A percentile compares a stretch with the other conserved stretches of the same genome.
These are phyloP conservation scores for Claviceps purpurea DNA, from an alignment of 2,329 filamentous ascomycete species.

Conservation along the genomic window DNA sequence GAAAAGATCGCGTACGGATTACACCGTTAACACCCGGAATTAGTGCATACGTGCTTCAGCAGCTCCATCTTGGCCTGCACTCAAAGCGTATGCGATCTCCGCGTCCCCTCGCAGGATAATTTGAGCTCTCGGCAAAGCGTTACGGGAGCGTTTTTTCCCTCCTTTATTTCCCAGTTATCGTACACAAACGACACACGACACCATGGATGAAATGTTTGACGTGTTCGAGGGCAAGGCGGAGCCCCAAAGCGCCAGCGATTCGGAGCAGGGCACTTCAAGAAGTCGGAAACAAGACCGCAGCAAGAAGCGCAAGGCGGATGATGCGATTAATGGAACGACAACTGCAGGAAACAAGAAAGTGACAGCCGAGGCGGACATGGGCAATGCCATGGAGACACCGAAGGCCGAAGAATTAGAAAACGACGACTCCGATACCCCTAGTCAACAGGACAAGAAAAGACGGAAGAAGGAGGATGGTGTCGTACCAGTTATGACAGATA, in stretches of 20 bases:
- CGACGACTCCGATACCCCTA: conserved; percentile 29
- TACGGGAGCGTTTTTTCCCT: neutral
- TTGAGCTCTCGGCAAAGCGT: neutral
- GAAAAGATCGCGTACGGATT: neutral
- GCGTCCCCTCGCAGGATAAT: neutral
- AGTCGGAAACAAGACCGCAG: conserved; percentile 45
- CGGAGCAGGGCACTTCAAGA: conserved; percentile 31
- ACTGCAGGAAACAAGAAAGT: conserved; percentile 7
- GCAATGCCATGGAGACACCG: conserved; percentile 29
- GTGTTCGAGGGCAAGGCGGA: conserved; percentile 57
- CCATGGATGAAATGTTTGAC: conserved; percentile 70
- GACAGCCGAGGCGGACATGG: conserved; percentile 19
- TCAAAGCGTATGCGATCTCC: neutral
- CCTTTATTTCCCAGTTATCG: neutral
- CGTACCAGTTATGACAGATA: conserved; percentile 71
- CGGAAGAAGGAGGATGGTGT: conserved; percentile 53
- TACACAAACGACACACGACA: conserved; percentile 4
- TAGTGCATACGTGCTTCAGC: conserved; percentile 8
- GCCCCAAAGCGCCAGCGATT: conserved; percentile 27
- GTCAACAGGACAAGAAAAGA: conserved; percentile 47
- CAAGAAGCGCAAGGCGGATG: conserved; percentile 81
- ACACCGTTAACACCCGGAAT: conserved; percentile 10
- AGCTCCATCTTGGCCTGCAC: neutral
- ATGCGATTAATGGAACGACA: conserved; percentile 49
- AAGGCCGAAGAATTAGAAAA: conserved; percentile 21